Conservation (phyloP, 2,329 filamentous ascomycete genomes). For the Plectosphaerella cucumerina region DNA sequence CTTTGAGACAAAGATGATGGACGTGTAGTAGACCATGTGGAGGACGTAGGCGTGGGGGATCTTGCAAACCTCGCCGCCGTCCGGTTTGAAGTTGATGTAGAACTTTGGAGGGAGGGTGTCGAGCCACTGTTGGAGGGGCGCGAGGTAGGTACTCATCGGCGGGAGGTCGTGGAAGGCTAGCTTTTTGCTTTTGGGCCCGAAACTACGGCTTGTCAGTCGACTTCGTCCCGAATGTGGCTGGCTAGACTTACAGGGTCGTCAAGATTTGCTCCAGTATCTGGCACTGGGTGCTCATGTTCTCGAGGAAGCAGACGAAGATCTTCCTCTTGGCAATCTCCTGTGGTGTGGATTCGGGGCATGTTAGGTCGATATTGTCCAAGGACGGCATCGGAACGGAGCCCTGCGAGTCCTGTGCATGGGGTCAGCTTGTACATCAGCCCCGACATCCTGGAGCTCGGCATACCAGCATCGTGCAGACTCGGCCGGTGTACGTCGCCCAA, state of each 20-base stretch:
- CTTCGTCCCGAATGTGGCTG: background rate
- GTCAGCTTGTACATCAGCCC: background rate
- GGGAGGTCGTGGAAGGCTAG: constrained; percentile 14
- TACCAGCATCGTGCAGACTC: constrained; percentile 30
- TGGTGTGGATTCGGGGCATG: background rate
- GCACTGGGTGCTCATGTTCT: constrained; percentile 20
- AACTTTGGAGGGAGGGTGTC: constrained; percentile 26
- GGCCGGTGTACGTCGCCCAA: constrained; percentile 26
- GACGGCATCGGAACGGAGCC: constrained; percentile 22
- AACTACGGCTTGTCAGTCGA: constrained; percentile 12
- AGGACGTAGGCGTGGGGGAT: constrained; percentile 24
- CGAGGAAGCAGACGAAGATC: constrained; percentile 14
- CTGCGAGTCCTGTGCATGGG: constrained; percentile 19
- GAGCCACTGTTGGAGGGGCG: constrained; percentile 28
- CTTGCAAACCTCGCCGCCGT: constrained; percentile 5
- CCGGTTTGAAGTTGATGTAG: constrained; percentile 18
- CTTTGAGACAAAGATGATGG: constrained; percentile 24
- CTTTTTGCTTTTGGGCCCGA: constrained; percentile 21
- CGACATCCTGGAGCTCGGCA: background rate
- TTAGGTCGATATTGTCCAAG: background rate
- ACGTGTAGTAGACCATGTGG: constrained; percentile 29
- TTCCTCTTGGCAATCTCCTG: background rate
- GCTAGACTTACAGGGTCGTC: constrained; percentile 18
- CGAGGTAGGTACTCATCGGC: constrained; percentile 24
- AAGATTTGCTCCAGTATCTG: constrained; percentile 26